These are phyloP conservation scores for Aureobasidium namibiae DNA, from an alignment of 2,329 filamentous ascomycete genomes.

Conservation along the genomic window DNA sequence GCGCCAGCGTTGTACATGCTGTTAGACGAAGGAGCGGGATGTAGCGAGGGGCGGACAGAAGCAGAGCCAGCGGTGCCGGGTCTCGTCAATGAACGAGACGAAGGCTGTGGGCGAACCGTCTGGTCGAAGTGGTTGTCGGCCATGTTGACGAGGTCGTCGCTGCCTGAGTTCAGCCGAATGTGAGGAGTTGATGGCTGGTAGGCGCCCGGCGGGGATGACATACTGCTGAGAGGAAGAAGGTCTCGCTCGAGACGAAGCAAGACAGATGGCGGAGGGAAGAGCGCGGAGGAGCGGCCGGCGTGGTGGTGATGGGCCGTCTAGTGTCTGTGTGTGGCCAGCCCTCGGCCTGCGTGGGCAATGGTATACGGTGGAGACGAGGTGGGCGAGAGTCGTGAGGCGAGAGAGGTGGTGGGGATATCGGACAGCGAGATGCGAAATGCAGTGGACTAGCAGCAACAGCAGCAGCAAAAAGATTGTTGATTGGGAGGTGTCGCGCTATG, in stretches of 20 bases:
- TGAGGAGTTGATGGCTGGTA: conserved; percentile 39
- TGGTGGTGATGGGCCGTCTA: not conserved
- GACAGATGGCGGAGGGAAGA: not conserved
- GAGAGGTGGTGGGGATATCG: not conserved
- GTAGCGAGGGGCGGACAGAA: conserved; percentile 27
- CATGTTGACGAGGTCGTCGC: conserved; percentile 42
- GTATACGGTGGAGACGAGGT: not conserved
- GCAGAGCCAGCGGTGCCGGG: conserved; percentile 29
- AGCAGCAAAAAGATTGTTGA: conserved; percentile 12
- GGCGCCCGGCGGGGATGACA: conserved; percentile 11
- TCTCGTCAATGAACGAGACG: conserved; percentile 39
- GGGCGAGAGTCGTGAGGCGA: not conserved
- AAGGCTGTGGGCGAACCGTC: conserved; percentile 30
- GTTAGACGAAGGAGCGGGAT: conserved; percentile 19
- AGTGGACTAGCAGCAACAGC: not conserved
- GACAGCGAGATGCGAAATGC: not conserved
- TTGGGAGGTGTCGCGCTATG: conserved; percentile 9
- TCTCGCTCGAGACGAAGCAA: not conserved
- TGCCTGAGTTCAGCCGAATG: conserved; percentile 56
- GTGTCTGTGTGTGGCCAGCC: conserved; percentile 1
- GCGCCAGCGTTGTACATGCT: conserved; percentile 29
- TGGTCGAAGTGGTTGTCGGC: conserved; percentile 28
- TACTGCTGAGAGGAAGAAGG: not conserved
- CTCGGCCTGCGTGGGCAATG: conserved; percentile 10
- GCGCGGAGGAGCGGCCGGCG: not conserved